Evolutionary conservation across 1,139 yeast genomes (phyloP).

Genomic region (Wickerhamomyces sp.): DNA sequence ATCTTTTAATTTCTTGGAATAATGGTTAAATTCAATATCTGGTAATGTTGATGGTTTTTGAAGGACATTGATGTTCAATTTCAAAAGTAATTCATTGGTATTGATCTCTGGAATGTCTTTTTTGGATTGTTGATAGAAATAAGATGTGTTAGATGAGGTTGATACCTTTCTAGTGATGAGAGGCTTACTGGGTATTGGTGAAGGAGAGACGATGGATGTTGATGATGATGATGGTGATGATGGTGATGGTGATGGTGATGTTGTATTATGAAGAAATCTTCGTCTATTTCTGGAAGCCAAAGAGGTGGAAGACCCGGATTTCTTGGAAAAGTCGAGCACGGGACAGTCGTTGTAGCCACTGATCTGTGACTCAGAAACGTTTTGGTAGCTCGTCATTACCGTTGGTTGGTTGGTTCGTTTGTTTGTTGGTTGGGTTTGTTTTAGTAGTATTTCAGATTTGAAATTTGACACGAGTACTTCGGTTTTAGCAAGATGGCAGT

Average conservation of each 20-base stretch:
- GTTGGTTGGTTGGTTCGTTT: no score
- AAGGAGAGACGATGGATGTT: not conserved
- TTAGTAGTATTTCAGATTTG: no score
- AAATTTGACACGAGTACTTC: no score
- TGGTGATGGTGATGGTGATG: not conserved
- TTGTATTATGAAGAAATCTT: not conserved
- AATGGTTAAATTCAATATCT: conserved; percentile 4
- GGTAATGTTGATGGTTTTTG: conserved; percentile 1
- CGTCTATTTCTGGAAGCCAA: conserved; percentile 1
- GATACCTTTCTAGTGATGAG: no score
- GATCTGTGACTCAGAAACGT: conserved; percentile 22
- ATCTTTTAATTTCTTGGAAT: conserved; percentile 1
- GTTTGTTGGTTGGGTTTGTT: no score
- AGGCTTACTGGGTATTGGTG: not conserved
- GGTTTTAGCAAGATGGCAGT: no score
- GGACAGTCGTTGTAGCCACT: conserved; percentile 26
- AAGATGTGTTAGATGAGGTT: no score
- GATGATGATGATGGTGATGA: not conserved
- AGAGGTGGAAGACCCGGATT: conserved; percentile 1
- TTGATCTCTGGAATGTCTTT: no score
- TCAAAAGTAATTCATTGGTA: not conserved
- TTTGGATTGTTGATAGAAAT: no score
- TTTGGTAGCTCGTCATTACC: conserved; percentile 20
- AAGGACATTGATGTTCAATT: not conserved
- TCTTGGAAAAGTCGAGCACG: conserved; percentile 8